Conservation (phyloP, 2,329 filamentous ascomycete species). For the Botrytis sinoallii region DNA sequence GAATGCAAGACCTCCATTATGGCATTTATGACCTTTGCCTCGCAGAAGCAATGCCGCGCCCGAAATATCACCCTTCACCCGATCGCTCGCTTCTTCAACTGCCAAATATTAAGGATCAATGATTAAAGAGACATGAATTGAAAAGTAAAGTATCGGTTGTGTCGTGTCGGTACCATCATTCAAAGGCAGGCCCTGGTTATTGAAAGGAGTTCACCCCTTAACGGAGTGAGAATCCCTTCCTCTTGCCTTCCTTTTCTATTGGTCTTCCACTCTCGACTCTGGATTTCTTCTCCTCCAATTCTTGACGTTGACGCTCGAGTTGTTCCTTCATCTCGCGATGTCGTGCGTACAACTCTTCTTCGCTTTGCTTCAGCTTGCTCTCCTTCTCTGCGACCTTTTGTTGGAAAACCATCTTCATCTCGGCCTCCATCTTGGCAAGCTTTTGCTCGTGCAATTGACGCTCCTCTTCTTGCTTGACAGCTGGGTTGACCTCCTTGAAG, state of each 20-base stretch:
- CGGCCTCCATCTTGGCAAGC: conserved; percentile 99
- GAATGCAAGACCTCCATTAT: conserved; percentile 14
- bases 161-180: conserved; percentile 18
- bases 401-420: conserved; percentile 99
- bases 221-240: conserved; percentile 98
- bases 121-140: conserved; percentile 23
- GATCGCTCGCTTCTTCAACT: conserved; percentile 7
- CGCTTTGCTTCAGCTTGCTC: conserved; percentile 98
- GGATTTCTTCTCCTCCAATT: conserved; percentile 97
- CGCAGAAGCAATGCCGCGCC: conserved; percentile 18
- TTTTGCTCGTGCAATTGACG: conserved; percentile 98
- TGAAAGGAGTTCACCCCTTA: conserved; percentile 47
- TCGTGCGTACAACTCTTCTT: conserved; percentile 96
- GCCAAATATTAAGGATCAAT: conserved; percentile 22
- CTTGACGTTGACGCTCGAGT: conserved; percentile 87
- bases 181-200: conserved; percentile 13
- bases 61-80: conserved; percentile 9
- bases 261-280: conserved; percentile 93
- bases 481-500: conserved; percentile 99
- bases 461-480: conserved; percentile 99
- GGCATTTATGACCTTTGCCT: conserved; percentile 10
- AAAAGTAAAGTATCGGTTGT: conserved; percentile 18
- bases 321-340: conserved; percentile 99
- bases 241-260: conserved; percentile 96
- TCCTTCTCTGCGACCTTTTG: conserved; percentile 99